Base-by-base conservation (phyloP, 805 yeast genomes). In the Wickerhamomyces alni region DNA sequence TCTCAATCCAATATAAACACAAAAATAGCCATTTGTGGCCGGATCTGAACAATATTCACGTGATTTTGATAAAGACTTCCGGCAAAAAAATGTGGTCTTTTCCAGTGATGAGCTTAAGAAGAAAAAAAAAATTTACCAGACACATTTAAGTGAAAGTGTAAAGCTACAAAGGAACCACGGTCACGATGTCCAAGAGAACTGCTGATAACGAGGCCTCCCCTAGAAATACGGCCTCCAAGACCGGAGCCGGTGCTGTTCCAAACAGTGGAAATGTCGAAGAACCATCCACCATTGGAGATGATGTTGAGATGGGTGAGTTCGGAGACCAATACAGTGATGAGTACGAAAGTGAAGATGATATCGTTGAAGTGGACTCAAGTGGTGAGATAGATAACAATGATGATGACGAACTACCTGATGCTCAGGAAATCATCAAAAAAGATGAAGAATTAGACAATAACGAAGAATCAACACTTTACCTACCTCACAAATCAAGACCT, bases 261-360 rank as follows among this genome's bases (percentile, higher is more conserved):
- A 40, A 13, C 4, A 45, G 51, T 4, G 41, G 44, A 9, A 45
- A 27, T 13, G 30, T 47, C 4, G 51, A 44, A 45, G 77, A 69
- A 13, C 17, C 16, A 13, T n/a, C 54, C 16, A 15, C 18, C 9
- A 11, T 35, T 7, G 66, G 56, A 7, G 63, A 56, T n/a, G n/a
- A n/a, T 45, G 63, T 69, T 26, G 82, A 78, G 16, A 76, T 81
- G 75, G 95, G 91, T 21, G 95, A 83, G 50, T 84, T 83, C 61
- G 97, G 88, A 61, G 93, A 84, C 56, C 80, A 85, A 31, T 82
- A 80, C 51, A 95, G 95, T 44, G 96, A 87, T 57, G 96, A 89
- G 55, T 87, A 81, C 50, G 96, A 87, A 53, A 85, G 91, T 66
- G 95, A 87, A 52, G 95, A 86, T 39, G 95, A 84, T 58, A 84